Base-by-base conservation (phyloP, 208 protist genomes). In the Trichomonas vaginalis region DNA sequence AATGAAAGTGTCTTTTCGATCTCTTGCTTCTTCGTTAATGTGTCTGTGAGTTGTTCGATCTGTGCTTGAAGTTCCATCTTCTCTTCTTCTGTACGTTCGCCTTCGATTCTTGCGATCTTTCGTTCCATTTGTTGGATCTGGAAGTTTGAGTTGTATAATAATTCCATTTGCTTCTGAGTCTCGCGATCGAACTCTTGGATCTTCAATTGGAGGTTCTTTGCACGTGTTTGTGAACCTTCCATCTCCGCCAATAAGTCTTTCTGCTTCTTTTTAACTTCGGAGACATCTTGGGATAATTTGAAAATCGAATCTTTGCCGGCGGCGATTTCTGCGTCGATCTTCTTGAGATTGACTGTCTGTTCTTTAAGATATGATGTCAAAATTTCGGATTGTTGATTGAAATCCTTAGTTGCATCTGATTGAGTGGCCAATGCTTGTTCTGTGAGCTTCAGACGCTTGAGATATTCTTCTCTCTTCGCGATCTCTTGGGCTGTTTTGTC, bases 111-210 rank as follows among this genome's bases (percentile, higher is more conserved):
- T 39, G 86, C 42, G 6, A 92, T 92, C 37, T 95, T 95, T 37
- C 92, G 3, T 39, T 95, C 92, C 47, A 95, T 61, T 70, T 95
- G 92, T 40, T 95, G 92, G 23, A 95, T 95, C 27, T 95, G 92
- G 40, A 95, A 95, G 23, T 95, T 79, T 0, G 51, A 95, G 37
- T 79, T 80, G 40, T 95, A 95, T 1, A 95, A 21, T 9, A 47
- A 17, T 80, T 95, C 92, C 92, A 80, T 61, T 80, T 95, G 92
- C 37, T 95, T 95, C 40, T 80, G 47, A 27, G 92, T 80, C 82
- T 95, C 51, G 21, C 37, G 0, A 80, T 95, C 92, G 61, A 61
- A 95, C 37, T 95, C 92, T 95, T 95, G 92, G 23, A 95, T 95
- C 42, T 80, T 70, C 27, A 42, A 45, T 80, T 95, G 92, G 10